A percentile compares a stretch with the other conserved stretches of the same genome.
phyloP scores from a whole-genome alignment of 1,139 yeast species.

The Diutina pseudorugosa region DNA sequence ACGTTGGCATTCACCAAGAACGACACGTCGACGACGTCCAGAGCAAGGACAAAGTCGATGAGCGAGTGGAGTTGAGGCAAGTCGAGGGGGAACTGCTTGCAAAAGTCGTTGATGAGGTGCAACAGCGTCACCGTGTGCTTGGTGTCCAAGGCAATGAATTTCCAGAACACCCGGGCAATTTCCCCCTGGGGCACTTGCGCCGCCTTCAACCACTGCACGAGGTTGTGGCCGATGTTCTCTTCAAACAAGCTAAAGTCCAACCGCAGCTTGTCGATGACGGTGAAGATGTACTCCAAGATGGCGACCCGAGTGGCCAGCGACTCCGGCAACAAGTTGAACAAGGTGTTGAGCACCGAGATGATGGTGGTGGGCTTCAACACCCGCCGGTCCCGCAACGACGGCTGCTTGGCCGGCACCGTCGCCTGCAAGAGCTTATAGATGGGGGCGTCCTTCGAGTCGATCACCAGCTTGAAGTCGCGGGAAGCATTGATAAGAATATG shows the following conservation, averaged over 20 bases:
- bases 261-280: slow-evolving; percentile 19
- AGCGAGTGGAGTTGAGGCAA: slow-evolving; percentile 21
- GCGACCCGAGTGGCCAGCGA: slow-evolving; percentile 21
- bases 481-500: slow-evolving; percentile 24
- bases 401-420: slow-evolving; percentile 25
- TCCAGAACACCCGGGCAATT: slow-evolving; percentile 25
- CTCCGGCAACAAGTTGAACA: slow-evolving; percentile 32
- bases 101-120: slow-evolving; percentile 23
- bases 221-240: slow-evolving; percentile 24
- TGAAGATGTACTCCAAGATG: slow-evolving; percentile 22
- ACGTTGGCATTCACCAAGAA: slow-evolving; percentile 32
- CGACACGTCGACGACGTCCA: slow-evolving; percentile 33
- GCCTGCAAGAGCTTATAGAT: slow-evolving; percentile 21
- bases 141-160: slow-evolving; percentile 25
- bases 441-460: slow-evolving; percentile 18
- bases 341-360: slow-evolving; percentile 29
- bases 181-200: slow-evolving; percentile 20
- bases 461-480: slow-evolving; percentile 14
- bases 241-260: slow-evolving; percentile 25
- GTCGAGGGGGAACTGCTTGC: slow-evolving; percentile 14
- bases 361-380: slow-evolving; percentile 32
- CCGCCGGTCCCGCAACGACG: slow-evolving; percentile 35
- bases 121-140: slow-evolving; percentile 20
- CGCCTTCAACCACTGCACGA: slow-evolving; percentile 24
- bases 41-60: slow-evolving; percentile 25